Conservation (phyloP, 495 filamentous ascomycete genomes). For the Penicillium samsonianum region DNA sequence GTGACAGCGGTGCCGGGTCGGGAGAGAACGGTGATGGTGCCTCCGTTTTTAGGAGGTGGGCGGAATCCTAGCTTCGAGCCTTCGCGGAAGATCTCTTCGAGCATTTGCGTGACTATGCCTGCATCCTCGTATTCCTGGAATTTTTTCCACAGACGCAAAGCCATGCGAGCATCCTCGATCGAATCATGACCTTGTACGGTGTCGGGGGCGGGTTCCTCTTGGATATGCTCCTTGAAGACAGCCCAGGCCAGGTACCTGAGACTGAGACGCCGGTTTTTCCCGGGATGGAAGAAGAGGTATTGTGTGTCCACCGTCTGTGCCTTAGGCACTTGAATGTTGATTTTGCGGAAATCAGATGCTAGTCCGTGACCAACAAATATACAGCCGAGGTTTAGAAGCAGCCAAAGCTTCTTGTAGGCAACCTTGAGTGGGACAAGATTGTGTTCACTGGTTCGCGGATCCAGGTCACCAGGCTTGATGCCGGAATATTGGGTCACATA, state of each 20-base stretch:
- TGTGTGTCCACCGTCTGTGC: constrained; percentile 91
- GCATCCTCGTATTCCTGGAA: constrained; percentile 86
- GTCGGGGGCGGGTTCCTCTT: constrained; percentile 63
- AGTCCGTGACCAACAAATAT: constrained; percentile 92
- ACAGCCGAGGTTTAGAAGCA: constrained; percentile 91
- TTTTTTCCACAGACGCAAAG: constrained; percentile 85
- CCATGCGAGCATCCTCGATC: constrained; percentile 90
- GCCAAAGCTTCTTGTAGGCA: constrained; percentile 97
- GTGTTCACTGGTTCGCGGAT: constrained; percentile 69
- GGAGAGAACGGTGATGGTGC: constrained; percentile 37
- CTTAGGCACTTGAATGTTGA: constrained; percentile 95
- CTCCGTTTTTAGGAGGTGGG: constrained; percentile 56
- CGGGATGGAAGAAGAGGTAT: constrained; percentile 72
- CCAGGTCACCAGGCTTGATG: constrained; percentile 80
- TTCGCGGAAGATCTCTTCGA: constrained; percentile 78
- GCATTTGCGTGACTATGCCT: constrained; percentile 70
- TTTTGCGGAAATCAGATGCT: constrained; percentile 91
- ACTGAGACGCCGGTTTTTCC: constrained; percentile 71
- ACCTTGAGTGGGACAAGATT: constrained; percentile 83
- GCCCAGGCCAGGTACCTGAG: constrained; percentile 87
- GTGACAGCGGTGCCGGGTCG: constrained; percentile 49
- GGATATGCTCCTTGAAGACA: constrained; percentile 87
- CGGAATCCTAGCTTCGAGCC: constrained; percentile 72
- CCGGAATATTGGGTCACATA: constrained; percentile 93
- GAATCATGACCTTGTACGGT: constrained; percentile 69